Evolutionary conservation across 352 stramenopile species (phyloP).

Genomic region (Discostella stelligera): DNA sequence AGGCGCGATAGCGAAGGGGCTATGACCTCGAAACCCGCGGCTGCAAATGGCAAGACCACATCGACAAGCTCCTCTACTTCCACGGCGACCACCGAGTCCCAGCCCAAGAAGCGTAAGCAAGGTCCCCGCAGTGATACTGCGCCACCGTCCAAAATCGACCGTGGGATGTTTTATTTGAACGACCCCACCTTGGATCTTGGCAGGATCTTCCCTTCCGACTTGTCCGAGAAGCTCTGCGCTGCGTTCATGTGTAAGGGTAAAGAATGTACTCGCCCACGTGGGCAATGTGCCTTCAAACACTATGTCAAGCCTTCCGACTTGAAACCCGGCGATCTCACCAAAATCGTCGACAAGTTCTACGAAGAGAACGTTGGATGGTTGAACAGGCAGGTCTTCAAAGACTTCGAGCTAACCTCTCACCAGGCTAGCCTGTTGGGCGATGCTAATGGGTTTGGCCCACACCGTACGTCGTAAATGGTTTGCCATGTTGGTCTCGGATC

Average conservation of each 20-base stretch:
- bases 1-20: background rate
- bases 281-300: no score
- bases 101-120: background rate
- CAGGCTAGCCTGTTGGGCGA: background rate
- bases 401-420: background rate
- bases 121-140: background rate
- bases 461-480: background rate
- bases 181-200: background rate
- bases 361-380: background rate
- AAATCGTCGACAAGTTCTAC: background rate
- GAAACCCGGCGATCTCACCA: background rate
- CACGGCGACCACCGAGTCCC: background rate
- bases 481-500: no score
- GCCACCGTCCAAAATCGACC: background rate
- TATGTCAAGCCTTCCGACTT: background rate
- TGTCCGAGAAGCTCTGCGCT: background rate
- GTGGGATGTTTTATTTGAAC: background rate
- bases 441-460: background rate
- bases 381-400: background rate
- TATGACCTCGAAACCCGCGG: background rate
- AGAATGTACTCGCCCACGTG: background rate
- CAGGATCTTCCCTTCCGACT: background rate
- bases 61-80: background rate
- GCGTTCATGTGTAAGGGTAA: background rate
- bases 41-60: background rate